Conservation (phyloP, 768 basidiomycete species). For the Rickenella mellea region DNA sequence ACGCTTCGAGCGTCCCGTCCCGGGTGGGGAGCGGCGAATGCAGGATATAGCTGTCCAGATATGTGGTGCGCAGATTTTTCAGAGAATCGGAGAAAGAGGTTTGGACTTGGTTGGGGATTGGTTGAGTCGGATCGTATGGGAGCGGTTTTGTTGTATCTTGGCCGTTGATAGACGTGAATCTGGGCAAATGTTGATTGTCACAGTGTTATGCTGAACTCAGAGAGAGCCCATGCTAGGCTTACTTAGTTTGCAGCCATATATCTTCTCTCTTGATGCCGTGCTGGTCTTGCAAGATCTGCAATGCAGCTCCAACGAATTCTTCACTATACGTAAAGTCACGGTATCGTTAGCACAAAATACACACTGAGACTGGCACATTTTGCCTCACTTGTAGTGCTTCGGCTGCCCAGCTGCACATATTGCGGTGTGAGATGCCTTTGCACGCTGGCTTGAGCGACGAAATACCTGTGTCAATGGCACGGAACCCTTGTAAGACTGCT, state of each 20-base stretch:
- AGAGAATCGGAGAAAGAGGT: slow-evolving; percentile 58
- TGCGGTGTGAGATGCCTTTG: background rate
- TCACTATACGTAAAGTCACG: too few species aligned
- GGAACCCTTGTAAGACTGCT: slow-evolving; percentile 69
- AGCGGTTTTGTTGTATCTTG: slow-evolving; percentile 64
- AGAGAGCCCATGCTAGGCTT: slow-evolving; percentile 4
- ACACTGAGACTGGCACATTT: background rate
- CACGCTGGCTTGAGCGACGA: background rate
- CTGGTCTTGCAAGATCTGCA: slow-evolving; percentile 42
- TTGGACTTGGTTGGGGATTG: slow-evolving; percentile 49
- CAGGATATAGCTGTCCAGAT: slow-evolving; percentile 71
- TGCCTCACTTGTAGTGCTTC: slow-evolving; percentile 59
- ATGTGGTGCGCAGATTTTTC: slow-evolving; percentile 57
- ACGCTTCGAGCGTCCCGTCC: slow-evolving; percentile 58
- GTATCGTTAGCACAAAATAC: slow-evolving; percentile 3
- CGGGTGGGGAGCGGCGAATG: slow-evolving; percentile 62
- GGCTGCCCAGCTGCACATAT: slow-evolving; percentile 47
- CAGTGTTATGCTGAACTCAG: background rate
- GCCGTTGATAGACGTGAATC: slow-evolving; percentile 66
- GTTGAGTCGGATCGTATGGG: slow-evolving; percentile 54
- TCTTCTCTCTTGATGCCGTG: slow-evolving; percentile 60
- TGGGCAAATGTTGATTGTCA: slow-evolving; percentile 16
- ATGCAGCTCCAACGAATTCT: slow-evolving; percentile 71
- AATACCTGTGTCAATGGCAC: slow-evolving; percentile 74
- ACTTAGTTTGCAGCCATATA: slow-evolving; percentile 79